phyloP scores from a whole-genome alignment of 148 eudicot species.

The Diospyros lotus region DNA sequence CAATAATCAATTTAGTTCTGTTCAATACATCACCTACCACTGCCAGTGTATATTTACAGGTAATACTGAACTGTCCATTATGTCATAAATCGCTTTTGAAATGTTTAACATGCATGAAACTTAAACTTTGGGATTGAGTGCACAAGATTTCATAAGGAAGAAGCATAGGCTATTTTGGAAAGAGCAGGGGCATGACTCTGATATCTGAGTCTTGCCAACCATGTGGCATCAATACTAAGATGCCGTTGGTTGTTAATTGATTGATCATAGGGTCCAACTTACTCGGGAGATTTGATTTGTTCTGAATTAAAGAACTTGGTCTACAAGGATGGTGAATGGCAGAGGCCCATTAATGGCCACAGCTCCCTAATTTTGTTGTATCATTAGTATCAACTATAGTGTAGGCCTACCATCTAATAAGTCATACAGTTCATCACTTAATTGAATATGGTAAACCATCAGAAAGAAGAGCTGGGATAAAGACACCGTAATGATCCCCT shows the following conservation, averaged over 20 bases:
- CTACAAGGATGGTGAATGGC: not conserved
- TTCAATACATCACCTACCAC: not conserved
- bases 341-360: not conserved
- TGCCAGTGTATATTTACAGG: not conserved
- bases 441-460: not conserved
- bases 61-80: not conserved
- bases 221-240: too few species aligned
- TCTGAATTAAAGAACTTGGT: not conserved
- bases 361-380: not conserved
- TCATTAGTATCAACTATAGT: not conserved
- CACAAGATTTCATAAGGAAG: not conserved
- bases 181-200: not conserved
- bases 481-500: not conserved
- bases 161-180: not conserved
- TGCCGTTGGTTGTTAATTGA: too few species aligned
- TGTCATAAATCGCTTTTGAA: too few species aligned
- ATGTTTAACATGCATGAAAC: not conserved
- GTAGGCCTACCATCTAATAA: not conserved
- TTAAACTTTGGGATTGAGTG: not conserved
- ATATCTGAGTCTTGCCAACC: too few species aligned
- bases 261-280: too few species aligned
- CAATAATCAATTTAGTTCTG: not conserved
- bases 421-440: not conserved
- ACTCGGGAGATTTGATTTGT: too few species aligned
- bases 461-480: not conserved